A percentile compares a stretch with the other conserved stretches of the same genome.
These are phyloP conservation scores for Nannizziopsis arthrosporioides DNA, from an alignment of 2,329 filamentous ascomycete species.

Conservation along the genomic window DNA sequence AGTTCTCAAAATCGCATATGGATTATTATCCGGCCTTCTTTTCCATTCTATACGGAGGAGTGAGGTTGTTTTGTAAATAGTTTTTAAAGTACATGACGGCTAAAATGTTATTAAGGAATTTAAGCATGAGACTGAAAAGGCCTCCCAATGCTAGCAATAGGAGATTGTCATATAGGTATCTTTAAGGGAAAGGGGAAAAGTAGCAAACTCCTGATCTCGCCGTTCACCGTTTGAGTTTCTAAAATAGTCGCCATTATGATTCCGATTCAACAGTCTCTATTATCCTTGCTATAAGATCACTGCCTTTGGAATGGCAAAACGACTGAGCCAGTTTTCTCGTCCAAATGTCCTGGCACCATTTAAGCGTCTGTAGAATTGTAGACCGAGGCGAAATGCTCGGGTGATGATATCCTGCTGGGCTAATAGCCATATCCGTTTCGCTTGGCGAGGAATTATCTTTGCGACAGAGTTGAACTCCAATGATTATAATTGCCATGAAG, in stretches of 20 bases:
- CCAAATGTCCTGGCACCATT: constrained; percentile 28
- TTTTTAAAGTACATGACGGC: no score
- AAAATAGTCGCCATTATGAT: neutral
- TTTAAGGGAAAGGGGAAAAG: no score
- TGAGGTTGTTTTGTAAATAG: no score
- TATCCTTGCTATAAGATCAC: constrained; percentile 6
- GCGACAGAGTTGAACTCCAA: constrained; percentile 15
- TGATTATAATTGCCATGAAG: constrained; percentile 16
- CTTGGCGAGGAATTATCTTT: constrained; percentile 12
- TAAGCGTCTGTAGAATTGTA: constrained; percentile 16
- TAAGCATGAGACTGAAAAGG: no score
- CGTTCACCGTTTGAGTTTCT: no score
- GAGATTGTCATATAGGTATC: no score
- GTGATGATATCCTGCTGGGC: neutral
- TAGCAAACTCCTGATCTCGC: no score
- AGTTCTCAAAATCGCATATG: no score
- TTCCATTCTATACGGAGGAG: no score
- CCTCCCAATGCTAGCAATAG: no score
- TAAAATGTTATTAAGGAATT: no score
- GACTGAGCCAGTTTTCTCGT: constrained; percentile 35
- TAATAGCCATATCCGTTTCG: neutral
- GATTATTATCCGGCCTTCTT: no score
- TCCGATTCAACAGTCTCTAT: constrained; percentile 1
- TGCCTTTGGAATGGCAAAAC: constrained; percentile 8
- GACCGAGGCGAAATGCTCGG: constrained; percentile 14